Evolutionary conservation across 1,139 yeast species (phyloP).

Genomic region (Arxiozyma bovina): DNA sequence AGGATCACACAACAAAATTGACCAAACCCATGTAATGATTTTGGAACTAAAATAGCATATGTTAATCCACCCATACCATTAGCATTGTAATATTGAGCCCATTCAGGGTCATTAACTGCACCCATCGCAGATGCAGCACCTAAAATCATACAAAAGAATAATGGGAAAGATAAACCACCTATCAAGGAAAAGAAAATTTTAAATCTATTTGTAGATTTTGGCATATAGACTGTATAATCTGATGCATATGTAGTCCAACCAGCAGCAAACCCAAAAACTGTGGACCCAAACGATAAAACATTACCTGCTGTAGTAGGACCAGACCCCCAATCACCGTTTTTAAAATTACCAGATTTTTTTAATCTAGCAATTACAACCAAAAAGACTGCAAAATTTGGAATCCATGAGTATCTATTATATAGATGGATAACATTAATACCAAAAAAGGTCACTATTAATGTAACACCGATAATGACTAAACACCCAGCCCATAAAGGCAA

Average conservation of each 20-base stretch:
- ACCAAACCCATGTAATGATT: slow-evolving; percentile 82
- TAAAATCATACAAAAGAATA: slow-evolving; percentile 62
- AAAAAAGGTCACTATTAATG: slow-evolving; percentile 70
- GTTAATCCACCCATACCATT: slow-evolving; percentile 72
- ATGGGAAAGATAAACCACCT: slow-evolving; percentile 57
- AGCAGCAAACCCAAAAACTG: slow-evolving; percentile 82
- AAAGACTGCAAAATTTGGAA: slow-evolving; percentile 67
- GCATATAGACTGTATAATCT: slow-evolving; percentile 85
- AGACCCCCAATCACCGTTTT: slow-evolving; percentile 32
- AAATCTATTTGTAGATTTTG: slow-evolving; percentile 46
- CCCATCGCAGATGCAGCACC: slow-evolving; percentile 88
- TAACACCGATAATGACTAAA: slow-evolving; percentile 56
- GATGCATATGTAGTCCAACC: slow-evolving; percentile 95
- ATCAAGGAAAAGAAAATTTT: slow-evolving; percentile 58
- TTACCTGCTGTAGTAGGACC: slow-evolving; percentile 62
- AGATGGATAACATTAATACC: slow-evolving; percentile 77
- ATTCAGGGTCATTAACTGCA: slow-evolving; percentile 32
- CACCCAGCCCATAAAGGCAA: slow-evolving; percentile 93
- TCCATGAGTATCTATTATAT: slow-evolving; percentile 84
- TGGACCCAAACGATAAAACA: slow-evolving; percentile 77
- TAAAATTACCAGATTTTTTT: slow-evolving; percentile 55
- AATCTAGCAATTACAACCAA: slow-evolving; percentile 71
- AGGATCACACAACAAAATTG: slow-evolving; percentile 78
- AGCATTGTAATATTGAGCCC: slow-evolving; percentile 37
- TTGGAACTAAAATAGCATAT: slow-evolving; percentile 63